phyloP scores from a whole-genome alignment of 2,329 filamentous ascomycete species.

The Amesomyces nigricolor region DNA sequence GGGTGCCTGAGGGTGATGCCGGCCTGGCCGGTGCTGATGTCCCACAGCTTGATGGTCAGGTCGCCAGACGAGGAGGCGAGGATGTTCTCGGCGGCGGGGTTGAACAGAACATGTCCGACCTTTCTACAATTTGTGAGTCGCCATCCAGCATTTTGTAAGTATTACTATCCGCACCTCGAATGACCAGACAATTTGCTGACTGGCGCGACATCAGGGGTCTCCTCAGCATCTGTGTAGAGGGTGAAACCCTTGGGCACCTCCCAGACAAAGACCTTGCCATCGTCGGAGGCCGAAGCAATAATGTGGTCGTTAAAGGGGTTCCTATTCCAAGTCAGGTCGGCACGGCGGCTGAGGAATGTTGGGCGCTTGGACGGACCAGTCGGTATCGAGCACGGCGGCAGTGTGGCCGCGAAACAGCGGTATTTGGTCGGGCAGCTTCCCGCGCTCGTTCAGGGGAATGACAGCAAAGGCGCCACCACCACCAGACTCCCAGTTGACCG shows the following conservation, averaged over 20 bases:
- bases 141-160: neutral
- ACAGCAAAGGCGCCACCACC: constrained; percentile 96
- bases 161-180: constrained; percentile 56
- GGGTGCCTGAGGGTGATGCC: constrained; percentile 74
- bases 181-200: constrained; percentile 80
- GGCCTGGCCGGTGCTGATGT: constrained; percentile 71
- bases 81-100: constrained; percentile 91
- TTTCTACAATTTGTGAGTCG: constrained; percentile 55
- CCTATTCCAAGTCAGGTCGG: constrained; percentile 43
- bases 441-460: constrained; percentile 82
- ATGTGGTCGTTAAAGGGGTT: constrained; percentile 93
- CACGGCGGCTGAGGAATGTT: constrained; percentile 11
- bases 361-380: constrained; percentile 61
- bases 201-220: constrained; percentile 74
- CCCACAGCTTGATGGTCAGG: constrained; percentile 93
- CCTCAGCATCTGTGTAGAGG: constrained; percentile 77
- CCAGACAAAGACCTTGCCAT: constrained; percentile 97
- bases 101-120: constrained; percentile 96
- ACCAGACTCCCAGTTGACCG: constrained; percentile 97
- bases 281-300: constrained; percentile 90
- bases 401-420: constrained; percentile 96
- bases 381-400: constrained; percentile 89
- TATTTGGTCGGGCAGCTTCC: constrained; percentile 85
- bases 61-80: constrained; percentile 94
- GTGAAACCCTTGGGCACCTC: constrained; percentile 85